Conservation (phyloP, 2,329 filamentous ascomycete species). For the Arthrobotrys sinensis region DNA sequence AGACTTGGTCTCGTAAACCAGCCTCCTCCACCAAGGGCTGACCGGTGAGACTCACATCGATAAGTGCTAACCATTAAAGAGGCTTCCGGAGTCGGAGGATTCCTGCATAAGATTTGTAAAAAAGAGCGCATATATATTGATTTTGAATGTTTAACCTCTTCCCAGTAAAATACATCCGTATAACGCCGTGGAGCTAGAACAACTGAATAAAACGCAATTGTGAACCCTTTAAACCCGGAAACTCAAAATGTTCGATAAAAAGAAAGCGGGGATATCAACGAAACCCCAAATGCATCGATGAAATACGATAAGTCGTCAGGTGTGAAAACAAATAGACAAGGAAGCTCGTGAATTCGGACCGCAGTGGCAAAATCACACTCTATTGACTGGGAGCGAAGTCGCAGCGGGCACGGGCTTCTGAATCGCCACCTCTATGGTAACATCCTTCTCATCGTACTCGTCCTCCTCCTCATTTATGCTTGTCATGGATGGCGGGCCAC, state of each 20-base stretch:
- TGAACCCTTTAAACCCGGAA: not conserved
- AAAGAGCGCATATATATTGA: not conserved
- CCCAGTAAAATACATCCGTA: constrained; percentile 14
- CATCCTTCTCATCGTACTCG: constrained; percentile 44
- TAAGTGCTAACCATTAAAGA: not conserved
- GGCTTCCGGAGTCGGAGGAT: not conserved
- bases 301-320: constrained; percentile 6
- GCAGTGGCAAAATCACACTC: constrained; percentile 26
- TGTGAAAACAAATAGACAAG: not conserved
- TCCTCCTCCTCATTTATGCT: constrained; percentile 40
- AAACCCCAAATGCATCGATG: not conserved
- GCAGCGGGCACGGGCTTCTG: constrained; percentile 44
- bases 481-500: constrained; percentile 33
- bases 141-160: not conserved
- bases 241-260: not conserved
- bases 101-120: not conserved
- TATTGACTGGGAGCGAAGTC: constrained; percentile 28
- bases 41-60: not conserved
- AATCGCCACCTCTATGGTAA: constrained; percentile 43
- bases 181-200: not conserved
- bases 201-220: not conserved
- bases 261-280: constrained; percentile 1
- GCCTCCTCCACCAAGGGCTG: too few species aligned
- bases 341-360: not conserved
- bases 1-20: not conserved